Conservation (phyloP, 805 yeast species). For the Barnettozyma californica region DNA sequence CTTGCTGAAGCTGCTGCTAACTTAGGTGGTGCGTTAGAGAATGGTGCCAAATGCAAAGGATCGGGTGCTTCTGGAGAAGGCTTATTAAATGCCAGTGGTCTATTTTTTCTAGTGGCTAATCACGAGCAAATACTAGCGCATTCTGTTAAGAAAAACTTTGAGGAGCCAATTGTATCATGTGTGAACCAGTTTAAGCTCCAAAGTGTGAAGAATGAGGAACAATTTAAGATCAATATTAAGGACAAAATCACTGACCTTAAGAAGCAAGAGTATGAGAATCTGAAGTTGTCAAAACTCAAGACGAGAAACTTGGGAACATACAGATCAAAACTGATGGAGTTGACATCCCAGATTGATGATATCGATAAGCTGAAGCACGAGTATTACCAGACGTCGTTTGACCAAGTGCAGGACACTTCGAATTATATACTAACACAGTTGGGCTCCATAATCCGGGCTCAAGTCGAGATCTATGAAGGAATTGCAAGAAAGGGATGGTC, state of each 20-base stretch:
- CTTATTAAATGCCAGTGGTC: conserved; percentile 65
- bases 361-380: conserved; percentile 72
- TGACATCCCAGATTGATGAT: conserved; percentile 74
- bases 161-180: conserved; percentile 43
- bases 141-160: conserved; percentile 49
- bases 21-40: conserved; percentile 67
- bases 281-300: conserved; percentile 51
- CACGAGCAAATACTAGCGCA: conserved; percentile 69
- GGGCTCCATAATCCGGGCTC: conserved; percentile 68
- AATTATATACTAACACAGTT: conserved; percentile 46
- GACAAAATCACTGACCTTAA: conserved; percentile 48
- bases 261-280: conserved; percentile 55
- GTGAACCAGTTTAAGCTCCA: conserved; percentile 39
- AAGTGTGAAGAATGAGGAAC: conserved; percentile 42
- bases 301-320: conserved; percentile 65
- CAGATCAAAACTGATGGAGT: conserved; percentile 56
- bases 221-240: conserved; percentile 50
- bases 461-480: conserved; percentile 74
- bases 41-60: conserved; percentile 56
- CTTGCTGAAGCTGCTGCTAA: conserved; percentile 60
- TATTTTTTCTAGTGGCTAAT: conserved; percentile 70
- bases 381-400: conserved; percentile 60
- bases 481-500: conserved; percentile 82
- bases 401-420: conserved; percentile 59
- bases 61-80: conserved; percentile 58